Percentiles rank a stretch among this genome's conserved stretches.
Conservation (phyloP, 2,329 filamentous ascomycete species). For the Hawksworthiomyces lignivorus region DNA sequence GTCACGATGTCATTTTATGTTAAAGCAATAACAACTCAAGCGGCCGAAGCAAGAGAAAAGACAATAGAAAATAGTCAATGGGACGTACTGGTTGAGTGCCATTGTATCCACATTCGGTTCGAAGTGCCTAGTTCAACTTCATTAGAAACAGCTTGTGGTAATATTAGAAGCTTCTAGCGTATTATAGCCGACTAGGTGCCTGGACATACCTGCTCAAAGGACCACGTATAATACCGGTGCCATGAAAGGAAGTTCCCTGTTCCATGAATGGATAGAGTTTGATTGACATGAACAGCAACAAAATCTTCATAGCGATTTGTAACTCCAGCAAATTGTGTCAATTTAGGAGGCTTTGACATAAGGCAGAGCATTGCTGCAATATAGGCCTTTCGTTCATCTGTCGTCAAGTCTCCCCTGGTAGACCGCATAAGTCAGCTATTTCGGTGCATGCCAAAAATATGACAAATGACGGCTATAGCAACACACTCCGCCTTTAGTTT, state of each 20-base stretch:
- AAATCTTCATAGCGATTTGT: constrained; percentile 23
- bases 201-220: constrained; percentile 27
- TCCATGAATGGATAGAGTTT: constrained; percentile 22
- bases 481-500: too few relatives aligned
- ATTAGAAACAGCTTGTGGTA: too few relatives aligned
- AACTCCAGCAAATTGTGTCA: constrained; percentile 13
- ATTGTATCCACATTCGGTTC: constrained; percentile 32
- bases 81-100: constrained; percentile 26
- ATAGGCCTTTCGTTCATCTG: constrained; percentile 22
- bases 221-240: constrained; percentile 34
- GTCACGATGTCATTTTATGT: too few relatives aligned
- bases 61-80: too few relatives aligned
- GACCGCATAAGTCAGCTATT: too few relatives aligned
- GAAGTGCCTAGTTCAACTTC: constrained; percentile 2
- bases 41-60: too few relatives aligned
- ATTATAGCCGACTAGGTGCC: too few relatives aligned
- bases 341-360: constrained; percentile 24
- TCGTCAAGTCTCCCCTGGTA: constrained; percentile 21
- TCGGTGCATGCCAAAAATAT: too few relatives aligned
- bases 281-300: constrained; percentile 30
- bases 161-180: too few relatives aligned
- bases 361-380: constrained; percentile 27
- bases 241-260: constrained; percentile 33
- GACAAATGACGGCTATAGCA: too few relatives aligned
- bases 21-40: too few relatives aligned